Conservation (phyloP, 441 rosid species). For the Mallotus repandus region DNA sequence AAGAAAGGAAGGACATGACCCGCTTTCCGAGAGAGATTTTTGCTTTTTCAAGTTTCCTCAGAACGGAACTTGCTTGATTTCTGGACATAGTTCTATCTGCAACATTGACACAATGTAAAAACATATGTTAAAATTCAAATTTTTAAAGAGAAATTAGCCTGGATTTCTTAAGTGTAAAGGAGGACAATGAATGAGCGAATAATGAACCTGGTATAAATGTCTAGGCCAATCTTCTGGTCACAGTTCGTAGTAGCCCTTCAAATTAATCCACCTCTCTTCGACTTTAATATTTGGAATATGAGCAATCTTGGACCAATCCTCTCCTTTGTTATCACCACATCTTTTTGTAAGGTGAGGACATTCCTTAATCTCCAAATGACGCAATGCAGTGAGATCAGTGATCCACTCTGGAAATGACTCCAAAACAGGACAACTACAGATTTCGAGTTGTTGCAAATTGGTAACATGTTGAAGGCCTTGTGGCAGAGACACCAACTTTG, state of each 20-base stretch:
- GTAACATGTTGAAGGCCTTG: not conserved
- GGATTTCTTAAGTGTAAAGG: too few relatives aligned
- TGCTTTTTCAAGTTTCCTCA: too few relatives aligned
- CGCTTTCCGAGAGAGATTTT: too few relatives aligned
- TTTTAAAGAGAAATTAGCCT: too few relatives aligned
- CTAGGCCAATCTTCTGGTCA: not conserved
- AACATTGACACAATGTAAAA: too few relatives aligned
- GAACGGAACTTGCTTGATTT: too few relatives aligned
- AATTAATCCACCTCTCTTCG: not conserved
- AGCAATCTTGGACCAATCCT: conserved; percentile 18
- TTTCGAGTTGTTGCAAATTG: not conserved
- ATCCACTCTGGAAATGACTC: not conserved
- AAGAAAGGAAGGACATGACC: too few relatives aligned
- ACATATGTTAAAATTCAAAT: too few relatives aligned
- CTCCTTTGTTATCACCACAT: not conserved
- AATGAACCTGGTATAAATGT: too few relatives aligned
- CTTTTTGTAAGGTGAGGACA: not conserved
- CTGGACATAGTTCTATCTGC: too few relatives aligned
- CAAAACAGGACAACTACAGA: not conserved
- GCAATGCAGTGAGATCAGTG: not conserved
- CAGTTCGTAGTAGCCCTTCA: not conserved
- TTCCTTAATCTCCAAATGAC: not conserved
- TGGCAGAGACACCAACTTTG: not conserved
- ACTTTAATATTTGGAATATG: conserved; percentile 18
- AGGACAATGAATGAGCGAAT: too few relatives aligned